These are phyloP conservation scores for Pinguiococcus pyrenoidosus DNA, from an alignment of 108 stramenopile species.

Conservation along the genomic window DNA sequence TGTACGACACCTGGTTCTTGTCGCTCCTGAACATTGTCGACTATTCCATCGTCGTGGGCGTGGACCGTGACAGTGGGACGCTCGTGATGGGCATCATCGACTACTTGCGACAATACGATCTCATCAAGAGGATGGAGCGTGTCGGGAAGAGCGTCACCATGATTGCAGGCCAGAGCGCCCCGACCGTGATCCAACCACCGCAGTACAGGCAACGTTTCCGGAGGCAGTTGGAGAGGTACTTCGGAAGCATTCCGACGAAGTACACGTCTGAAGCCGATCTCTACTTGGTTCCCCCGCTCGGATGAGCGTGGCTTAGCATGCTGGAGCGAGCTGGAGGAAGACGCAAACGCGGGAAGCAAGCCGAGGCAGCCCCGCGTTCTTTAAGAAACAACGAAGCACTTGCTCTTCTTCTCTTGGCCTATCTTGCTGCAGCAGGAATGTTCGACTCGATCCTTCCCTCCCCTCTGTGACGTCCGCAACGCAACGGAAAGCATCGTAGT, in stretches of 20 bases:
- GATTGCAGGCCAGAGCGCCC: conserved; percentile 82
- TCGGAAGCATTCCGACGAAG: conserved; percentile 89
- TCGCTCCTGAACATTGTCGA: conserved; percentile 89
- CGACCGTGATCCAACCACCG: conserved; percentile 93
- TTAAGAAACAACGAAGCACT: no score
- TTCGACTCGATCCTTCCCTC: no score
- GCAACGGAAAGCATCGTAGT: no score
- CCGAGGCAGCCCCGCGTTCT: no score
- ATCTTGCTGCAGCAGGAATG: no score
- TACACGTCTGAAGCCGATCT: no score
- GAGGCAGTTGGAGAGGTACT: conserved; percentile 90
- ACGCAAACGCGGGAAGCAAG: no score
- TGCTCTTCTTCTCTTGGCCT: no score
- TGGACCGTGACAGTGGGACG: conserved; percentile 72
- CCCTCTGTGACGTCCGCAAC: no score
- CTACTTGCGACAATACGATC: conserved; percentile 94
- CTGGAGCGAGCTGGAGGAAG: no score
- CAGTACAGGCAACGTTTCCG: conserved; percentile 83
- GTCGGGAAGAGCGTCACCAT: conserved; percentile 85
- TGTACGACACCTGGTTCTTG: conserved; percentile 86
- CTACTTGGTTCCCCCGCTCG: no score
- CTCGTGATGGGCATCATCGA: conserved; percentile 95
- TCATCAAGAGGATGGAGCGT: conserved; percentile 91
- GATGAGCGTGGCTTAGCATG: no score
- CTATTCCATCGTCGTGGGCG: conserved; percentile 89